These are phyloP conservation scores for Nicotiana attenuata DNA, from an alignment of 257 asterid species.

Conservation along the genomic window DNA sequence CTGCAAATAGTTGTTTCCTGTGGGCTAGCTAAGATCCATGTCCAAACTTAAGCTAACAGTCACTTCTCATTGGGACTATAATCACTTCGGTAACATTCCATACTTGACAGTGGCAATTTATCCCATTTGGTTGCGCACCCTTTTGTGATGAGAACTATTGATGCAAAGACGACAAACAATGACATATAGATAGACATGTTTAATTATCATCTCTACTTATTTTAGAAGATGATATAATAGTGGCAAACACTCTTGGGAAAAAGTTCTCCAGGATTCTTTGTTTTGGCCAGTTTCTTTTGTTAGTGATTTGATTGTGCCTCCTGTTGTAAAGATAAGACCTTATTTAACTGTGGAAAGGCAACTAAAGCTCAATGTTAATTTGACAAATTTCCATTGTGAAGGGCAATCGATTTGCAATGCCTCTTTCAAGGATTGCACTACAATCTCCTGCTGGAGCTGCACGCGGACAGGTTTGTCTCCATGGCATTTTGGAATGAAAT, in stretches of 20 bases:
- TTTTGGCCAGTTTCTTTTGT: not conserved
- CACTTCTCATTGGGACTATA: not conserved
- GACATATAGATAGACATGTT: not conserved
- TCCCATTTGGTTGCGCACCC: not conserved
- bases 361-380: not conserved
- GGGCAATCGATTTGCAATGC: conserved; percentile 86
- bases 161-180: not conserved
- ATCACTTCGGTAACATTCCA: not conserved
- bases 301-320: not conserved
- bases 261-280: not conserved
- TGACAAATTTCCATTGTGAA: conserved; percentile 20
- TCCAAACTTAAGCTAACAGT: not conserved
- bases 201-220: not conserved
- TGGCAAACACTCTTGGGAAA: too few relatives aligned
- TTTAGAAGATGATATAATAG: not conserved
- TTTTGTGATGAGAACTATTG: not conserved
- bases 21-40: not conserved
- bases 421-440: conserved; percentile 59
- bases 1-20: not conserved
- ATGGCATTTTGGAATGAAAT: not conserved
- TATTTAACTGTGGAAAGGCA: not conserved
- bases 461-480: conserved; percentile 74
- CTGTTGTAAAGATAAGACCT: not conserved
- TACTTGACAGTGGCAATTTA: not conserved
- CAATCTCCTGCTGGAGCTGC: conserved; percentile 95